These are phyloP conservation scores for Xylaria sp. DNA, from an alignment of 2,329 filamentous ascomycete genomes.

Conservation along the genomic window DNA sequence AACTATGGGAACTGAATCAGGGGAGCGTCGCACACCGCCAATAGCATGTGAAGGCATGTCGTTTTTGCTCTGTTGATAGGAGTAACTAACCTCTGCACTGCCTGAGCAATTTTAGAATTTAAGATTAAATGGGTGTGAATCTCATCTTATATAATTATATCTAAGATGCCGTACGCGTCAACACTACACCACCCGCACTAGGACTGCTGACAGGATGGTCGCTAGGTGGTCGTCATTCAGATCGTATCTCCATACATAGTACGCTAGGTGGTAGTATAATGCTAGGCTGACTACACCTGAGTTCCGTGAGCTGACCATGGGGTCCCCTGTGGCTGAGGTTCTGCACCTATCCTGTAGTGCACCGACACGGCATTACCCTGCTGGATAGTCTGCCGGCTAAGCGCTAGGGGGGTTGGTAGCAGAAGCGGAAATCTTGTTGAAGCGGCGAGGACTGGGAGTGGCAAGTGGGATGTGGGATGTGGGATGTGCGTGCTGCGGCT, in stretches of 20 bases:
- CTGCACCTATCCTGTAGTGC: slow-evolving; percentile 18
- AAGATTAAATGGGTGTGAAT: slow-evolving; percentile 35
- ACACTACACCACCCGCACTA: slow-evolving; percentile 23
- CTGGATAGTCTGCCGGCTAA: slow-evolving; percentile 1
- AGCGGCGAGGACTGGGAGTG: background rate
- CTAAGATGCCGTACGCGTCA: slow-evolving; percentile 33
- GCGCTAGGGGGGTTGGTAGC: slow-evolving; percentile 17
- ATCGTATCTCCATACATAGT: background rate
- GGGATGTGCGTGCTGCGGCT: background rate
- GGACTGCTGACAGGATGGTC: background rate
- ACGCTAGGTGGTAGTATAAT: background rate
- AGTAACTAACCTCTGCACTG: slow-evolving; percentile 12
- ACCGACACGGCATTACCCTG: slow-evolving; percentile 16
- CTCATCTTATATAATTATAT: slow-evolving; percentile 28
- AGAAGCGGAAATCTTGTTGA: slow-evolving; percentile 18
- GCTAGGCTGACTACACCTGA: background rate
- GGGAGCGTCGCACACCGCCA: slow-evolving; percentile 35
- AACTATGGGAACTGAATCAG: slow-evolving; percentile 32
- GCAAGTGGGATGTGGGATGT: background rate
- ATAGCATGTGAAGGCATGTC: slow-evolving; percentile 25
- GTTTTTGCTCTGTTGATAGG: slow-evolving; percentile 17
- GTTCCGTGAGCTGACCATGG: slow-evolving; percentile 15
- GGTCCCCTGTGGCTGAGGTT: slow-evolving; percentile 1
- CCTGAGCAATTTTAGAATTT: slow-evolving; percentile 32
- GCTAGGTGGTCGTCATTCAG: slow-evolving; percentile 16